These are phyloP conservation scores for Kappamyces sp. DNA, from an alignment of 192 early-diverging fungal genomes.

Conservation along the genomic window DNA sequence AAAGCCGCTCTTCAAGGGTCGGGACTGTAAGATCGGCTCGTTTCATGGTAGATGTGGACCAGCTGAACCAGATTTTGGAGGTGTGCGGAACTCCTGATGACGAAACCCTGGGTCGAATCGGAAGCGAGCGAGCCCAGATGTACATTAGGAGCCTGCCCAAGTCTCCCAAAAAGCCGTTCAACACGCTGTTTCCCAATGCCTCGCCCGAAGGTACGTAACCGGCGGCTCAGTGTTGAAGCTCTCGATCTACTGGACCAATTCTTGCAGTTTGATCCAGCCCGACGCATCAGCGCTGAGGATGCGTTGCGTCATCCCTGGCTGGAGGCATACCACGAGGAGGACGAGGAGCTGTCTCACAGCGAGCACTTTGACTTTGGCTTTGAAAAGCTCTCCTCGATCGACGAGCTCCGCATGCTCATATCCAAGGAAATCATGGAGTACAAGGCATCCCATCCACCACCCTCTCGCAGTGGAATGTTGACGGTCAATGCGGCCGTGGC, in stretches of 20 bases:
- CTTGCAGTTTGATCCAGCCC: constrained; percentile 78
- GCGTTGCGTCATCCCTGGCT: constrained; percentile 81
- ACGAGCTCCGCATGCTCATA: constrained; percentile 60
- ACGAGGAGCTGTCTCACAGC: constrained; percentile 62
- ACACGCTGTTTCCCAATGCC: constrained; percentile 70
- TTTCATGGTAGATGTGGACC: constrained; percentile 66
- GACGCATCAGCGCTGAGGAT: constrained; percentile 82
- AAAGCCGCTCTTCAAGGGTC: constrained; percentile 21
- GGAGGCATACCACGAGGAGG: constrained; percentile 76
- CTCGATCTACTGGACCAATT: constrained; percentile 73
- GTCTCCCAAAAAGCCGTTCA: constrained; percentile 76
- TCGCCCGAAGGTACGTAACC: constrained; percentile 35
- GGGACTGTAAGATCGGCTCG: constrained; percentile 10
- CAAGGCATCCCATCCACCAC: background rate
- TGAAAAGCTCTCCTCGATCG: constrained; percentile 65
- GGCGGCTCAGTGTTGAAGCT: constrained; percentile 34
- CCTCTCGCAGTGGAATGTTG: background rate
- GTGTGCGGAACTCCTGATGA: constrained; percentile 77
- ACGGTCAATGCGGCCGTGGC: background rate
- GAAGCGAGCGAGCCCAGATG: constrained; percentile 73
- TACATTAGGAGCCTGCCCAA: constrained; percentile 79
- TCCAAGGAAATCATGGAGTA: constrained; percentile 11
- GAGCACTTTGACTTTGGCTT: constrained; percentile 77
- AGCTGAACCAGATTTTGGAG: constrained; percentile 84
- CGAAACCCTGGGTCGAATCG: constrained; percentile 70